These are phyloP conservation scores for Boechera retrofracta DNA, from an alignment of 345 rosid species.

Conservation along the genomic window DNA sequence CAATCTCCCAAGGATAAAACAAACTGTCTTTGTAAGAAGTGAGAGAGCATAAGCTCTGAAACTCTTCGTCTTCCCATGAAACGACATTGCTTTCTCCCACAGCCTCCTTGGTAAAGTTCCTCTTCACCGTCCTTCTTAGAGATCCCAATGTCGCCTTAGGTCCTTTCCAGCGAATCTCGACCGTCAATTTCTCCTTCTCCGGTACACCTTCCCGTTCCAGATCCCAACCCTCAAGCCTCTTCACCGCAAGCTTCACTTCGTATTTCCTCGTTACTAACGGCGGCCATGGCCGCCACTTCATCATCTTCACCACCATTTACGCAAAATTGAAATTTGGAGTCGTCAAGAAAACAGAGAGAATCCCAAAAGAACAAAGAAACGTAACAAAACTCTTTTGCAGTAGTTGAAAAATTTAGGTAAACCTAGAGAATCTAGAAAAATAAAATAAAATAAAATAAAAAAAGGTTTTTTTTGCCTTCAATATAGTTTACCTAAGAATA, in stretches of 20 bases:
- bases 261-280: constrained; percentile 74
- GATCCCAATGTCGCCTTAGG: constrained; percentile 82
- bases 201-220: constrained; percentile 54
- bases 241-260: constrained; percentile 69
- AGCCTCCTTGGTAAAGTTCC: constrained; percentile 79
- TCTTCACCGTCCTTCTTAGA: constrained; percentile 75
- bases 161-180: constrained; percentile 96
- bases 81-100: constrained; percentile 58
- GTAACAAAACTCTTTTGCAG: constrained; percentile 24
- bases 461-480: constrained; percentile 11
- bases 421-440: constrained; percentile 7
- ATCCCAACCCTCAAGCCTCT: constrained; percentile 85
- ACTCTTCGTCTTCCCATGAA: constrained; percentile 89
- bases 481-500: constrained; percentile 5
- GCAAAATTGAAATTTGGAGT: constrained; percentile 1
- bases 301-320: constrained; percentile 94
- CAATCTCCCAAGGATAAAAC: constrained; percentile 95
- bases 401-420: constrained; percentile 32
- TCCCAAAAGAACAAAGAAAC: constrained; percentile 10
- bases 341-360: background rate
- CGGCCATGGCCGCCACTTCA: constrained; percentile 98
- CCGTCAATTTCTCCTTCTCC: constrained; percentile 59
- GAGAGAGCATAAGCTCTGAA: constrained; percentile 68
- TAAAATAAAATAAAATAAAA: background rate
- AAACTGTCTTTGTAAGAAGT: constrained; percentile 72